Conservation (phyloP, 2,329 filamentous ascomycete species). For the Cytospora mali region DNA sequence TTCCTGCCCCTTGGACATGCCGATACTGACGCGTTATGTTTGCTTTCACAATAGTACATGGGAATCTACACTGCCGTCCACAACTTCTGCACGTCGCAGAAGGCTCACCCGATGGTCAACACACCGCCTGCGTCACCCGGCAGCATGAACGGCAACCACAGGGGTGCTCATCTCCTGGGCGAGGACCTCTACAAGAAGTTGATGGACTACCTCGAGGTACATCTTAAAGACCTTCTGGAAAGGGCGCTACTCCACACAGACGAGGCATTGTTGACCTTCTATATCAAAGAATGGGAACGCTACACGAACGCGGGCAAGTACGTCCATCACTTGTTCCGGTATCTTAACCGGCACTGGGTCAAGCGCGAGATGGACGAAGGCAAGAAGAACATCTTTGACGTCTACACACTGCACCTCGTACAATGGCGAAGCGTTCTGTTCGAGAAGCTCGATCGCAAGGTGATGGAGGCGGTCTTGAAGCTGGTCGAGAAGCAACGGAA, state of each 20-base stretch:
- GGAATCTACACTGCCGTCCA: slow-evolving; percentile 96
- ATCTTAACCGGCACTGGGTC: slow-evolving; percentile 98
- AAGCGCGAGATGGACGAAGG: slow-evolving; percentile 98
- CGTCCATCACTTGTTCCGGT: slow-evolving; percentile 94
- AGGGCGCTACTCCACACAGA: slow-evolving; percentile 81
- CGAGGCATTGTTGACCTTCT: slow-evolving; percentile 87
- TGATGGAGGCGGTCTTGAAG: slow-evolving; percentile 94
- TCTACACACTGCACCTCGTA: slow-evolving; percentile 94
- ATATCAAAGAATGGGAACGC: slow-evolving; percentile 94
- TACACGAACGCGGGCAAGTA: slow-evolving; percentile 97
- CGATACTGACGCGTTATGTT: slow-evolving; percentile 21
- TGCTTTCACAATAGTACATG: slow-evolving; percentile 78
- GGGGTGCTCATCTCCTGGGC: slow-evolving; percentile 79
- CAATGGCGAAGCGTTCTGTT: slow-evolving; percentile 96
- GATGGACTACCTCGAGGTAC: slow-evolving; percentile 78
- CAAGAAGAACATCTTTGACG: slow-evolving; percentile 97
- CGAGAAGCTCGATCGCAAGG: slow-evolving; percentile 76
- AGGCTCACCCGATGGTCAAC: slow-evolving; percentile 54
- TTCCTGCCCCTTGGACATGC: slow-evolving; percentile 27
- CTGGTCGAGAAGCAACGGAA: slow-evolving; percentile 96
- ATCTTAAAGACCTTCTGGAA: slow-evolving; percentile 71
- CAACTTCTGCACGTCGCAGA: slow-evolving; percentile 99
- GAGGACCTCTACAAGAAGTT: slow-evolving; percentile 95
- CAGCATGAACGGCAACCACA: slow-evolving; percentile 36
- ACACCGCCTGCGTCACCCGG: slow-evolving; percentile 56